Evolutionary conservation across 2,329 filamentous ascomycete genomes (phyloP).

Genomic region (Pseudocercospora crystallina): DNA sequence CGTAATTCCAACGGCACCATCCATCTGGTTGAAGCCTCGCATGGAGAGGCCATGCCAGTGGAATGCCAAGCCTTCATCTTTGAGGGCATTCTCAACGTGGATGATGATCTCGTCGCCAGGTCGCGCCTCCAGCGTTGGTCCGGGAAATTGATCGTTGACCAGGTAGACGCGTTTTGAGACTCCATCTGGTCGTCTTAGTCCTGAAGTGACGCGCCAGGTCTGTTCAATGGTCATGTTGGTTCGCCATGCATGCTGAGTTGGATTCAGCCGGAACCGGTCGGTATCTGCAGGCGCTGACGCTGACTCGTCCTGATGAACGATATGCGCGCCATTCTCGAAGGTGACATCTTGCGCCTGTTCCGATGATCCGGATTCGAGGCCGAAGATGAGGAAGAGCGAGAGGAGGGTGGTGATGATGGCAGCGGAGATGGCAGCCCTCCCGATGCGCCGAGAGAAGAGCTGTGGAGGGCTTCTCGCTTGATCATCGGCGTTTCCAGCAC

Average conservation of each 20-base stretch:
- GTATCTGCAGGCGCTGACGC: too few relatives aligned
- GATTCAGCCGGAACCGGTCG: conserved; percentile 15
- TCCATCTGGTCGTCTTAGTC: conserved; percentile 41
- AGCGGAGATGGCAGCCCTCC: too few relatives aligned
- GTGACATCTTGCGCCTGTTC: too few relatives aligned
- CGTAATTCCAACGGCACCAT: conserved; percentile 30
- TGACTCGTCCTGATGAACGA: too few relatives aligned
- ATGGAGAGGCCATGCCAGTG: conserved; percentile 48
- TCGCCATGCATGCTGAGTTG: conserved; percentile 22
- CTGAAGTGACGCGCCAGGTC: conserved; percentile 23
- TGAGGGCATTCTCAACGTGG: conserved; percentile 43
- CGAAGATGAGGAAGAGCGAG: too few relatives aligned
- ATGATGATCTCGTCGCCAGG: conserved; percentile 49
- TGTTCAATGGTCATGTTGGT: conserved; percentile 16
- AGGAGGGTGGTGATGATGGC: too few relatives aligned
- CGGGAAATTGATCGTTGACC: conserved; percentile 54
- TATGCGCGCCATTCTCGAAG: too few relatives aligned
- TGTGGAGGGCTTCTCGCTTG: too few relatives aligned
- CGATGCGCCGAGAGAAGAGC: too few relatives aligned
- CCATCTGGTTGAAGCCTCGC: conserved; percentile 25
- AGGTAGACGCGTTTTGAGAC: conserved; percentile 52
- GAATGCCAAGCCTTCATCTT: conserved; percentile 41
- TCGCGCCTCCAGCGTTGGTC: conserved; percentile 51
- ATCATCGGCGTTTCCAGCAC: too few relatives aligned
- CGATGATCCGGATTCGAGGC: too few relatives aligned